Evolutionary conservation across 768 basidiomycete genomes (phyloP), one percentile per base, ranked within the genome.

Genomic region (Jaapia argillacea): DNA sequence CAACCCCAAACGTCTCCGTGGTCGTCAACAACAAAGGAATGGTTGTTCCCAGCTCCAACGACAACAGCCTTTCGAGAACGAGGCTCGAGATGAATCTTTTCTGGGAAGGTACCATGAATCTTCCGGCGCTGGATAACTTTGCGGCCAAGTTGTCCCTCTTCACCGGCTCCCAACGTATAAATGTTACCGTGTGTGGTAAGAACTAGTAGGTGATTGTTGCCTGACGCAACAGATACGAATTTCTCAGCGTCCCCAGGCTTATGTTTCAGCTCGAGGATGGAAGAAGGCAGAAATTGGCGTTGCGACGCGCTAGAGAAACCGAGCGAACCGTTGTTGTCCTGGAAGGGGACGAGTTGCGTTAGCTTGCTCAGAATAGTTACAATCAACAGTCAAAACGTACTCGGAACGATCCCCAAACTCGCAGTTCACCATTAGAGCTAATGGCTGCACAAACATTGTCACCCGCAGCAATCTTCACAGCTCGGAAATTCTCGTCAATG

Each of bases 1-100:
- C 94, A 97, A 10, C 79, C 90, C 81, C 83, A 97, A 6, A 94
- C 85, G 40, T 73, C 76, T 23, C 90, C 92, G 4, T 70, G 65
- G 42, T 84, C 75, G 58, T 91, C 84, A 45, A 97, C 79, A 2
- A 92, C 93, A 54, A 96, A 97, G 0, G 90, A 93, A 54, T 88
- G 85, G 61, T 80, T 87, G 41, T 73, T 72, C 5, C 94, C 93
- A 0, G 90, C 75, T 3, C 90, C 90, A 48, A 97, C 66, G 33
- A 64, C 65, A 10, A 81, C 79, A 36, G 79, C 77, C 45, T 79
- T 74, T 44, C 81, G 75, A 22, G 66, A 58, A n/a, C 81, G 76
- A 21, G 58, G 64, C 16, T 82, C 81, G n/a, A 97, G 72, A 1
- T 76, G 74, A 31, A 97, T 74, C 53, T 83, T 84, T 57, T 93